Evolutionary conservation across 1,139 yeast species (phyloP).

Genomic region (Schwanniomyces etchellsii): DNA sequence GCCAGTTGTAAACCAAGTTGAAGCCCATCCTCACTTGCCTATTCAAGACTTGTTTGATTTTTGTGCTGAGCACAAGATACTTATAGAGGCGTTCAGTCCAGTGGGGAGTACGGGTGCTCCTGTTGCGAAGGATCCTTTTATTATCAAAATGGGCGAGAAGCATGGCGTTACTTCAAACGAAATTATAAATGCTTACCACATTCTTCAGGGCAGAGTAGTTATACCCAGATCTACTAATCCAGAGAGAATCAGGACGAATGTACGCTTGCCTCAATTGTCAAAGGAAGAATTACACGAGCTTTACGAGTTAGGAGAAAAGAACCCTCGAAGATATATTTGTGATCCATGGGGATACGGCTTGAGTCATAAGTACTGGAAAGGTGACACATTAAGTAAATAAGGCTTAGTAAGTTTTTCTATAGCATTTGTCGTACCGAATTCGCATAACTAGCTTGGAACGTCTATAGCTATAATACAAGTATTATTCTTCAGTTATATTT

Average conservation of each 20-base stretch:
- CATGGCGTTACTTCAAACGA: constrained; percentile 28
- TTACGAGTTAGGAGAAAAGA: constrained; percentile 36
- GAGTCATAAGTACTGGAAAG: constrained; percentile 34
- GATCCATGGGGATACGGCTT: constrained; percentile 35
- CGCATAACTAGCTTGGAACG: too few species aligned
- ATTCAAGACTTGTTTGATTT: constrained; percentile 29
- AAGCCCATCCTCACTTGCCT: constrained; percentile 36
- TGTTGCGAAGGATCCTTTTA: constrained; percentile 26
- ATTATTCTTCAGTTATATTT: too few species aligned
- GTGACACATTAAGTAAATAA: constrained; percentile 18
- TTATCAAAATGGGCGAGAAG: constrained; percentile 26
- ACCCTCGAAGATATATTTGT: constrained; percentile 33
- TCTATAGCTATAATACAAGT: too few species aligned
- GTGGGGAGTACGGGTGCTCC: constrained; percentile 34
- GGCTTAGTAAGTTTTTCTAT: too few species aligned
- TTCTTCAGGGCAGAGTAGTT: constrained; percentile 25
- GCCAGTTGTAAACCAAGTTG: constrained; percentile 34
- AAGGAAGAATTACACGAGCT: constrained; percentile 37
- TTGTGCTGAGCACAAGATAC: constrained; percentile 18
- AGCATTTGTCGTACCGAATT: too few species aligned
- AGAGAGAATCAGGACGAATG: constrained; percentile 26
- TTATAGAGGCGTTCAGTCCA: constrained; percentile 30
- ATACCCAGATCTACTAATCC: constrained; percentile 35
- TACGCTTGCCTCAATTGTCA: constrained; percentile 33
- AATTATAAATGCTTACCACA: constrained; percentile 33